Base-by-base conservation (phyloP, 176 grass and related monocot genomes). In the Zea luxurians region DNA sequence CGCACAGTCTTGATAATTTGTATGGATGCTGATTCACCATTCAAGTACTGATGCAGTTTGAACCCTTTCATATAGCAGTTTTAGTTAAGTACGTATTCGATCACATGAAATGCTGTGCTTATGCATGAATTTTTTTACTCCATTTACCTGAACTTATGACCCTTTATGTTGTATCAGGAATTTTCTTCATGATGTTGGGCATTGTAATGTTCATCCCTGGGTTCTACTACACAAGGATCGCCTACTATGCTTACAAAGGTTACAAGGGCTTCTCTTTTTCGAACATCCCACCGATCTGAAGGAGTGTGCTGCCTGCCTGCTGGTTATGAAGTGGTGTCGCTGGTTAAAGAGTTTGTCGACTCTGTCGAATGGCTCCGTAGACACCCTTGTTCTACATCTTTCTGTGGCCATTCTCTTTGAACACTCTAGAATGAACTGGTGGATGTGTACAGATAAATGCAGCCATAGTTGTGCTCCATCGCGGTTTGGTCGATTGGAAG, bases 211-310 rank as follows among this genome's bases (percentile, higher is more conserved):
- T 98, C 85, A 90, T 98, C 52, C 96, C 96, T 47, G 96, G 96
- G 11, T 94, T 92, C 89, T 98, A 98, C 83, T 98, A 95, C 91
- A 87, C 91, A 81, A 88, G 96, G 81, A 89, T 95, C 36, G 92
- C 96, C 6, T 98, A 97, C 83, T 93, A 95, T 17, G 92, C 96
- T 21, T 98, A 91, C 44, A 98, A 89, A 79, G 96, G 96, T 13
- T 98, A 94, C 80, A 90, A 90, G 80, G 96, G 96, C 48, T 98
- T 98, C 83, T 88, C 94, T 4, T 97, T 97, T 76, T 93, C 89
- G 46, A 97, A 93, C 83, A 94, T 97, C 65, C 89, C 91, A 6
- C 86, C 89, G 0, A 93, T 92, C 40, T 97, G 83, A 94, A 70
- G n/a, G 27, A 37, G 55, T 34, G 3, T 61, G 21, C 21, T 6